Conservation (phyloP, 129 eudicot species). For the Helianthus annuus region HanXRQr2.0-SUNRISE NC_035446.2:164981575-164982074, state of each 20-base stretch:
- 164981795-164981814: conserved; percentile 23
- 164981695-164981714: conserved; percentile 39
- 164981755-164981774: no score
- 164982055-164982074: no score
- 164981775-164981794: conserved; percentile 13
- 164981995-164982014: no score
- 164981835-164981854: conserved; percentile 21
- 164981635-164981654: conserved; percentile 19
- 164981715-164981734: conserved; percentile 43
- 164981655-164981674: conserved; percentile 8
- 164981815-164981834: conserved; percentile 34
- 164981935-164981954: no score
- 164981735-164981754: conserved; percentile 32
- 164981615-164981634: conserved; percentile 49
- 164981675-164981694: conserved; percentile 38
- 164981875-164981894: no score
- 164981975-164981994: no score
- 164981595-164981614: conserved; percentile 33
- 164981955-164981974: no score
- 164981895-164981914: no score
- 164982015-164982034: no score
- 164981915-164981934: no score
- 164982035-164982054: no score
- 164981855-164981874: no score
- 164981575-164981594: conserved; percentile 23